A percentile compares a stretch with the other conserved stretches of the same genome.
Conservation (phyloP, 2,329 filamentous ascomycete genomes). For the Hymenoscyphus fructigenus region DNA sequence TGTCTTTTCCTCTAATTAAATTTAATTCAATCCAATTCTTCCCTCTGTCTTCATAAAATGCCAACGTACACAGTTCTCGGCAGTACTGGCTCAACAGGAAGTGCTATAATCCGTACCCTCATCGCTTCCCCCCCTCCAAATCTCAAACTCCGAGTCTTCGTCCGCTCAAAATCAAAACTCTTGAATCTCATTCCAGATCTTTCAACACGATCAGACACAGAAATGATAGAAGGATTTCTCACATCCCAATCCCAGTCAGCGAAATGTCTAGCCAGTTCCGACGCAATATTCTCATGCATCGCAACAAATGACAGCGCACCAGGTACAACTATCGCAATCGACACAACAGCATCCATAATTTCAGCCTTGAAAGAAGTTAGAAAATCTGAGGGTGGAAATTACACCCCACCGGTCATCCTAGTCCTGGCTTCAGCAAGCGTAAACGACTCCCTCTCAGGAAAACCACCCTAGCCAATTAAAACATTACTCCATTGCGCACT, state of each 20-base stretch:
- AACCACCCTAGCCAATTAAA: background rate
- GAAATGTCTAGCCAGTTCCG: background rate
- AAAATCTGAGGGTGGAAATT: background rate
- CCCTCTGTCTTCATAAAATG: background rate
- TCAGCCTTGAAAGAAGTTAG: background rate
- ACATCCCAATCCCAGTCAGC: background rate
- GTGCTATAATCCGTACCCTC: background rate
- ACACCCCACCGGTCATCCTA: background rate
- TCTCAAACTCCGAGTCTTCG: background rate
- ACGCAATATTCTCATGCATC: background rate
- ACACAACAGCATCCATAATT: background rate
- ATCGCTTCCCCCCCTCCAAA: background rate
- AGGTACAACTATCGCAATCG: background rate
- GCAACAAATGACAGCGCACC: background rate
- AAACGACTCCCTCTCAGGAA: background rate
- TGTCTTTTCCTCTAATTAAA: background rate
- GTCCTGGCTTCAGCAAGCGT: background rate
- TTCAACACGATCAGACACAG: background rate
- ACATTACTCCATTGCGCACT: background rate
- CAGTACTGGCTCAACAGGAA: background rate
- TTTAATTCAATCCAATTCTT: background rate
- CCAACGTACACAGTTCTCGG: background rate
- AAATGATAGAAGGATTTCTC: background rate
- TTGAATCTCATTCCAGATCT: background rate
- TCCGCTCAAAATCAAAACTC: conserved; percentile 2